Base-by-base conservation (phyloP, 148 eudicot species). In the Rhododendron simsii region DNA sequence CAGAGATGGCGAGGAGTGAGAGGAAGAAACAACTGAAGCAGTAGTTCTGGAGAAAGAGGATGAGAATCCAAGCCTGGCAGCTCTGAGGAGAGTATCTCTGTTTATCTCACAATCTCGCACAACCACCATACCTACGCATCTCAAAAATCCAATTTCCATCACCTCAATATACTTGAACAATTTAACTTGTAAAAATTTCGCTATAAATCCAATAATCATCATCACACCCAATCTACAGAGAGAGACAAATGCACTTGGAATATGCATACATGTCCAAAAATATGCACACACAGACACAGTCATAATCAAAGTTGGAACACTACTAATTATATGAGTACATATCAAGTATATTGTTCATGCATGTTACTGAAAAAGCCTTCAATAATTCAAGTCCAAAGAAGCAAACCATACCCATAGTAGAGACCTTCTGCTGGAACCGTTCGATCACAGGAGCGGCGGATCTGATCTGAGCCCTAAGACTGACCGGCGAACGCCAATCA, bases 351-450 rank as follows among this genome's bases (percentile, higher is more conserved):
- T 37, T 3, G 41, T 37, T 37, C 5, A 37, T 37, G 41, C 41
- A 37, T 37, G 3, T 37, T 37, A 37, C 41, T 37, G 41, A 37
- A 37, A 37, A 37, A 37, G 41, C 41, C 41, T 5, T 50, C 48
- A 9, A 79, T 6, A 39, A 53, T 16, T 55, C 39, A 18, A 80
- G 12, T 83, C 7, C 83, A 26, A 65, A 69, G 4, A 15, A 57
- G 73, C 20, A 81, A 75, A 74, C 26, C 5, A 87, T 93, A 96
- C 96, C 98, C 97, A 93, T 95, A 81, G 97, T 88, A 83, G 98
- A 91, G 92, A 95, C 83, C 81, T 82, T 93, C 41, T 94, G 94
- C 65, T 94, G 88, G 83, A 96, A 91, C 1, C 81, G 94, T 87
- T 93, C 92, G 73, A 95, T 78, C 51, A 92, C 90, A 78, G 98